Evolutionary conservation across 2,329 filamentous ascomycete genomes (phyloP).

Genomic region (Nemania diffusa): DNA sequence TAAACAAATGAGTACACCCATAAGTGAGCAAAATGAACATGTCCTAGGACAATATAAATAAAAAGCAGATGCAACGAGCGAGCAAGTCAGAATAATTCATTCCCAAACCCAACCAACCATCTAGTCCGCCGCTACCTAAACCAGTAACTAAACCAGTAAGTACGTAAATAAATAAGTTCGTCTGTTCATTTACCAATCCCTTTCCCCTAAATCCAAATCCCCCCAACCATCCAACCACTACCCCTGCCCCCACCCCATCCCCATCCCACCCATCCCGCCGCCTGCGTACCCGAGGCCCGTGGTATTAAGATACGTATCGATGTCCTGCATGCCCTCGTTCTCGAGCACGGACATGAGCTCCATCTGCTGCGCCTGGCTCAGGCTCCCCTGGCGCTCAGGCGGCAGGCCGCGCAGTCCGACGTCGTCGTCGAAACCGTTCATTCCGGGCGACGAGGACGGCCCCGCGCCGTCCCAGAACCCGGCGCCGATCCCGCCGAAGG

Average conservation of each 20-base stretch:
- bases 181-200: too few species aligned
- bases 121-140: too few species aligned
- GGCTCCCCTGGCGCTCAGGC: slow-evolving; percentile 69
- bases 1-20: too few species aligned
- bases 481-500: slow-evolving; percentile 56
- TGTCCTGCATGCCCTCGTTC: slow-evolving; percentile 71
- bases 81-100: too few species aligned
- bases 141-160: too few species aligned
- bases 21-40: too few species aligned
- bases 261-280: not conserved
- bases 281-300: slow-evolving; percentile 43
- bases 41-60: too few species aligned
- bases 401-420: slow-evolving; percentile 46
- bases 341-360: slow-evolving; percentile 86
- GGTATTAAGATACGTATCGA: slow-evolving; percentile 67
- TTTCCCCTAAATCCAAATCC: not conserved
- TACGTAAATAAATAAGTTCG: too few species aligned
- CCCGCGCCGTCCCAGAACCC: slow-evolving; percentile 52
- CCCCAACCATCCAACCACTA: not conserved
- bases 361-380: slow-evolving; percentile 83
- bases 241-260: not conserved
- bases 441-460: slow-evolving; percentile 20
- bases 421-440: slow-evolving; percentile 41
- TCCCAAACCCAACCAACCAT: too few species aligned
- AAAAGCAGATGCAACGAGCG: too few species aligned